phyloP scores from a whole-genome alignment of 2,329 filamentous ascomycete genomes.

The Hirsutella thompsonii region DNA sequence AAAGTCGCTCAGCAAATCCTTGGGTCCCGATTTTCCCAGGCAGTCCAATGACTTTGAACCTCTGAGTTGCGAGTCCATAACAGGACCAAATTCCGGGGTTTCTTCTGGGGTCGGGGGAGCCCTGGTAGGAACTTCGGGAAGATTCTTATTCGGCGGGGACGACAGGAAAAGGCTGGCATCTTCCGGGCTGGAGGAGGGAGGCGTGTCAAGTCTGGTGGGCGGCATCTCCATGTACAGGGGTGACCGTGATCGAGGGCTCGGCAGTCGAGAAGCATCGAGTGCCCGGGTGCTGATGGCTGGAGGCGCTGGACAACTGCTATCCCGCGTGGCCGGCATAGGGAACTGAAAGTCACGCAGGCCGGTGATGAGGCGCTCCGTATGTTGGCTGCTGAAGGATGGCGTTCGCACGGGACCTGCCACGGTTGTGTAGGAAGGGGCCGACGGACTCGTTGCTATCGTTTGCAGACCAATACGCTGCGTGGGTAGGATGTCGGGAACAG shows the following conservation, averaged over 20 bases:
- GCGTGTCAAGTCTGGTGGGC: constrained; percentile 15
- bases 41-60: constrained; percentile 15
- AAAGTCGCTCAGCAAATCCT: constrained; percentile 14
- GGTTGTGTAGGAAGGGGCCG: neutral
- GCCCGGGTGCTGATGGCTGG: constrained; percentile 9
- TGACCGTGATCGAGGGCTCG: constrained; percentile 13
- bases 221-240: constrained; percentile 10
- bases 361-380: constrained; percentile 11
- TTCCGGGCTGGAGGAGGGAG: constrained; percentile 17
- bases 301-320: constrained; percentile 11
- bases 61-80: constrained; percentile 11
- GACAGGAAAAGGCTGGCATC: constrained; percentile 7
- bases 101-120: constrained; percentile 17
- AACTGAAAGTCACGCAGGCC: constrained; percentile 24
- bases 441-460: constrained; percentile 5
- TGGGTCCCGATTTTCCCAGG: constrained; percentile 13
- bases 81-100: constrained; percentile 16
- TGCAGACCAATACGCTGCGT: constrained; percentile 4
- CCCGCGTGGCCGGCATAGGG: constrained; percentile 18
- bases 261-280: constrained; percentile 11
- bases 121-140: constrained; percentile 6
- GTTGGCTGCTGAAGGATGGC: constrained; percentile 12
- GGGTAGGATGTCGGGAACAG: constrained; percentile 9
- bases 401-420: constrained; percentile 5
- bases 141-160: constrained; percentile 5